A percentile compares a stretch with the other conserved stretches of the same genome.
Evolutionary conservation across 2,329 filamentous ascomycete species (phyloP).

Genomic region (Talaromyces sp.): DNA sequence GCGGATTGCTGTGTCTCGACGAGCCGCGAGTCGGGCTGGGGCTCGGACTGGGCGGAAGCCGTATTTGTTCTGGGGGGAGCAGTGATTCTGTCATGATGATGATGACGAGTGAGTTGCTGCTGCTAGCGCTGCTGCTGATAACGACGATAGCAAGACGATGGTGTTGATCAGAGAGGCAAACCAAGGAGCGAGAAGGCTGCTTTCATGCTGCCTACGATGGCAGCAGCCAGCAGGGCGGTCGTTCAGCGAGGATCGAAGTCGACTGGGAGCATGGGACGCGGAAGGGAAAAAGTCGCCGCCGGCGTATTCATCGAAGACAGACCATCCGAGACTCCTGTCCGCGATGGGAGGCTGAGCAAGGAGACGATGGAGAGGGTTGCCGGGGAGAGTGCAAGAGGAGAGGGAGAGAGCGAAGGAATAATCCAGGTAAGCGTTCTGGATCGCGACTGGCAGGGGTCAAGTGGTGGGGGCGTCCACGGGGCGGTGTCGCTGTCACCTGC

Average conservation of each 20-base stretch:
- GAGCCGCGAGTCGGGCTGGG: slow-evolving; percentile 6
- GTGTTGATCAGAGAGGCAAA: background rate
- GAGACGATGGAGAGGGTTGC: background rate
- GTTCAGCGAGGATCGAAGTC: background rate
- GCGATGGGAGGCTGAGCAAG: background rate
- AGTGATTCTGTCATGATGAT: slow-evolving; percentile 10
- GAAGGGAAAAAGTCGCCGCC: background rate
- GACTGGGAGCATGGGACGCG: background rate
- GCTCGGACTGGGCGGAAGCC: slow-evolving; percentile 9
- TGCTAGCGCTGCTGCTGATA: background rate
- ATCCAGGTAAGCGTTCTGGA: background rate
- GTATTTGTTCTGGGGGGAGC: slow-evolving; percentile 9
- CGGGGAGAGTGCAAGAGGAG: background rate
- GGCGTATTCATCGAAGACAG: background rate
- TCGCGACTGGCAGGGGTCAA: background rate
- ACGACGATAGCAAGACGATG: background rate
- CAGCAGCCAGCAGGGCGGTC: background rate
- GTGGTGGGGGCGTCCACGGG: background rate
- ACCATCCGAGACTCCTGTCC: background rate
- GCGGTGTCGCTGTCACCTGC: background rate
- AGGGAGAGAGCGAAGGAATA: background rate
- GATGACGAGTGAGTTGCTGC: background rate
- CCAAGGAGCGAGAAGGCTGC: background rate
- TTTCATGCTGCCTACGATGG: background rate
- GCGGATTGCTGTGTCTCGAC: background rate